phyloP scores from a whole-genome alignment of 257 asterid genomes.

The Solanum dulcamara region DNA sequence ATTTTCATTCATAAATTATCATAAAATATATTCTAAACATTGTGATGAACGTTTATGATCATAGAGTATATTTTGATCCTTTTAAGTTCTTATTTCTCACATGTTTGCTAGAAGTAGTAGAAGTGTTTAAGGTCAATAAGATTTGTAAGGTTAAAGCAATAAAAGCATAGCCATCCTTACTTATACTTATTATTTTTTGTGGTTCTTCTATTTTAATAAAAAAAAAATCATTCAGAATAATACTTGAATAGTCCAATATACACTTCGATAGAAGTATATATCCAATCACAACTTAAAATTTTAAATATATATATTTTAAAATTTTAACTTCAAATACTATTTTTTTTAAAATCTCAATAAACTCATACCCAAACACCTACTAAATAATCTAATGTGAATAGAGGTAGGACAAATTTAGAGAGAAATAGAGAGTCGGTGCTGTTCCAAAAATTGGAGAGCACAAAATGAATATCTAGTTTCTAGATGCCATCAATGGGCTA shows the following conservation, averaged over 20 bases:
- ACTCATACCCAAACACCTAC: background rate
- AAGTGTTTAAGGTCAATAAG: background rate
- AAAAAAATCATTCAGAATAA: background rate
- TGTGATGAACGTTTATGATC: background rate
- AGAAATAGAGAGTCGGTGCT: background rate
- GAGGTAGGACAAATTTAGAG: background rate
- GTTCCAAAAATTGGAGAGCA: background rate
- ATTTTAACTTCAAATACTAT: no score
- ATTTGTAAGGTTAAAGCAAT: background rate
- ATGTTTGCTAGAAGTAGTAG: background rate
- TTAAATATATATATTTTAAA: no score
- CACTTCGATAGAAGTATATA: background rate
- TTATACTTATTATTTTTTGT: no score
- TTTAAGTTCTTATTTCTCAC: background rate
- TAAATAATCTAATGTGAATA: background rate
- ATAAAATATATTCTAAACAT: background rate
- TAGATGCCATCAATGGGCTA: background rate
- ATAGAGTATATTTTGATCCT: background rate
- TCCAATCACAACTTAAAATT: no score
- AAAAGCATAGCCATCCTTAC: background rate
- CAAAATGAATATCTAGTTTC: background rate
- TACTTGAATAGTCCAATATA: background rate
- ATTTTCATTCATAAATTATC: background rate
- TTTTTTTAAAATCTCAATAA: background rate
- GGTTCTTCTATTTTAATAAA: background rate